Conservation (phyloP, 495 filamentous ascomycete genomes). For the Trichoderma virens region DNA sequence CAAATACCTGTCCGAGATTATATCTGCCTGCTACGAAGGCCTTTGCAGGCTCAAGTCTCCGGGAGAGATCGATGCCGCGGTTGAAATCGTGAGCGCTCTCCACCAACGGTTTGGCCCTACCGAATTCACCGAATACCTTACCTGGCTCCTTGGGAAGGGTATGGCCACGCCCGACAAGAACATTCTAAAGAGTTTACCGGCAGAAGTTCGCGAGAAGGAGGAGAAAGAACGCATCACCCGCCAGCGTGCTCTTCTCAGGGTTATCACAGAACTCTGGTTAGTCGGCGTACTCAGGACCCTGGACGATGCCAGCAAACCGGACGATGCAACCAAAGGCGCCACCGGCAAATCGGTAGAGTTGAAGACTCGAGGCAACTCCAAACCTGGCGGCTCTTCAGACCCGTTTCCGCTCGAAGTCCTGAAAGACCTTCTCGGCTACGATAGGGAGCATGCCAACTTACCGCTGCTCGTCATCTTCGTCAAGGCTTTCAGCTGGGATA, state of each 20-base stretch:
- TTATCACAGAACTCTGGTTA: constrained; percentile 95
- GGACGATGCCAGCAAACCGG: constrained; percentile 80
- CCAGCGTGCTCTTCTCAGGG: constrained; percentile 77
- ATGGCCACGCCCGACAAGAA: constrained; percentile 87
- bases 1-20: constrained; percentile 96
- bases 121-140: constrained; percentile 87
- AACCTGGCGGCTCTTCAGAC: constrained; percentile 56
- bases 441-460: constrained; percentile 85
- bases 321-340: constrained; percentile 61
- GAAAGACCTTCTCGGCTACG: constrained; percentile 90
- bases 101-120: constrained; percentile 90
- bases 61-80: constrained; percentile 81
- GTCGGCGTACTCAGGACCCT: constrained; percentile 79
- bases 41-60: constrained; percentile 84
- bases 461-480: constrained; percentile 90
- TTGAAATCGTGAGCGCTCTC: constrained; percentile 87
- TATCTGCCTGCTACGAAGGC: constrained; percentile 96
- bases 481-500: constrained; percentile 93
- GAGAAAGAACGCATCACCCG: constrained; percentile 87
- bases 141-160: constrained; percentile 87
- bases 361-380: constrained; percentile 37
- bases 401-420: constrained; percentile 94
- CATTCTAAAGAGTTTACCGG: constrained; percentile 65
- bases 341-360: constrained; percentile 47
- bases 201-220: constrained; percentile 85